A percentile compares a stretch with the other conserved stretches of the same genome.
Evolutionary conservation across 2,329 filamentous ascomycete genomes (phyloP).

Genomic region (Triangularia verruculosa): DNA sequence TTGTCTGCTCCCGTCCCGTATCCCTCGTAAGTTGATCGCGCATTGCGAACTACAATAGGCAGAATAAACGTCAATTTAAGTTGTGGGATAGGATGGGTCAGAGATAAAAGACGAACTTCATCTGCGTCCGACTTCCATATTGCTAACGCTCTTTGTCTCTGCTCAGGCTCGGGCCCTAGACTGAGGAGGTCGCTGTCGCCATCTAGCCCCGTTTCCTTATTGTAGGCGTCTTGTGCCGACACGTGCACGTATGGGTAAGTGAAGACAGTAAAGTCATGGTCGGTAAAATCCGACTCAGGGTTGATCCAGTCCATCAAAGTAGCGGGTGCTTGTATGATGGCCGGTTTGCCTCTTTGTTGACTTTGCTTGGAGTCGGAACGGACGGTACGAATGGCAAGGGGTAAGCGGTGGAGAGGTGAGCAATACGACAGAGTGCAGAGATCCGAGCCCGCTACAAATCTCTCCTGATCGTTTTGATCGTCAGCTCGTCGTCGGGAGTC

Average conservation of each 20-base stretch:
- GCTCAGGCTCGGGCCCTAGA: not conserved
- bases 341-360: too few relatives aligned
- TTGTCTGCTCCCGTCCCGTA: not conserved
- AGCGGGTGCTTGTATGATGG: too few relatives aligned
- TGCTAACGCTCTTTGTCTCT: not conserved
- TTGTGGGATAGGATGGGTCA: not conserved
- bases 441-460: too few relatives aligned
- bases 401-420: too few relatives aligned
- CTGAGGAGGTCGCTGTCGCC: not conserved
- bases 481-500: too few relatives aligned
- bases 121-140: not conserved
- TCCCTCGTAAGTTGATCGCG: not conserved
- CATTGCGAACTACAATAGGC: not conserved
- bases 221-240: not conserved
- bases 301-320: slow-evolving; percentile 1
- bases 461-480: too few relatives aligned
- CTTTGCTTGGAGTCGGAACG: too few relatives aligned
- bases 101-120: not conserved
- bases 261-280: not conserved
- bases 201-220: not conserved
- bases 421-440: too few relatives aligned
- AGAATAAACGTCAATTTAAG: not conserved
- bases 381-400: too few relatives aligned
- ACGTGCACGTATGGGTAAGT: not conserved
- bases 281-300: not conserved